Evolutionary conservation across 371 early-diverging fungal genomes (phyloP).

Genomic region (Capillidium heterosporum): DNA sequence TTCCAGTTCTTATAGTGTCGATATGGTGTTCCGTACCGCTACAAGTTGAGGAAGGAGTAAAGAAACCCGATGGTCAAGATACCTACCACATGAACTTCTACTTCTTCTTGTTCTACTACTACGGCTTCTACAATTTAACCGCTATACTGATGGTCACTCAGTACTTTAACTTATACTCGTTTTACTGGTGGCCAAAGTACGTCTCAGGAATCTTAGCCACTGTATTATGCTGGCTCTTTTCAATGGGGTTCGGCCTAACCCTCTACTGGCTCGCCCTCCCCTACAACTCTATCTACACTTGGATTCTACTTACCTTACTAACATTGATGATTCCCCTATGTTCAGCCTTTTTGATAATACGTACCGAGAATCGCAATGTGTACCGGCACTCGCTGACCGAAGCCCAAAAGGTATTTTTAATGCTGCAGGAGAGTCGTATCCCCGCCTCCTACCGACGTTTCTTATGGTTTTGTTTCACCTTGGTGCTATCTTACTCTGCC

Average conservation of each 20-base stretch:
- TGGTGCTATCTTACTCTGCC: conserved; percentile 36
- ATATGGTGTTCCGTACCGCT: conserved; percentile 2
- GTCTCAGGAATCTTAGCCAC: conserved; percentile 37
- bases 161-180: conserved; percentile 50
- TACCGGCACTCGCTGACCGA: conserved; percentile 21
- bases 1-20: conserved; percentile 4
- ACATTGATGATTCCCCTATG: conserved; percentile 46
- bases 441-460: conserved; percentile 51
- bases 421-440: conserved; percentile 26
- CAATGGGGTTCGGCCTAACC: conserved; percentile 30
- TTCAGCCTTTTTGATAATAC: conserved; percentile 39
- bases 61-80: background rate
- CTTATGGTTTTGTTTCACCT: conserved; percentile 47
- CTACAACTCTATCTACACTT: conserved; percentile 30
- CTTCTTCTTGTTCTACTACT: conserved; percentile 56
- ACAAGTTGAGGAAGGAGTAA: background rate
- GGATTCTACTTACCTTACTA: conserved; percentile 46
- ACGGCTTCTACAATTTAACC: conserved; percentile 48
- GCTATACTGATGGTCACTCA: conserved; percentile 47
- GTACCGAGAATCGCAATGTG: conserved; percentile 21
- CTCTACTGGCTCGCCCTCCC: conserved; percentile 25
- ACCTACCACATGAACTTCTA: conserved; percentile 32
- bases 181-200: conserved; percentile 56
- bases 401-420: conserved; percentile 21
- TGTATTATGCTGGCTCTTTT: conserved; percentile 37